A percentile compares a stretch with the other conserved stretches of the same genome.
Conservation (phyloP, 345 rosid genomes). For the Salix brachista region DNA sequence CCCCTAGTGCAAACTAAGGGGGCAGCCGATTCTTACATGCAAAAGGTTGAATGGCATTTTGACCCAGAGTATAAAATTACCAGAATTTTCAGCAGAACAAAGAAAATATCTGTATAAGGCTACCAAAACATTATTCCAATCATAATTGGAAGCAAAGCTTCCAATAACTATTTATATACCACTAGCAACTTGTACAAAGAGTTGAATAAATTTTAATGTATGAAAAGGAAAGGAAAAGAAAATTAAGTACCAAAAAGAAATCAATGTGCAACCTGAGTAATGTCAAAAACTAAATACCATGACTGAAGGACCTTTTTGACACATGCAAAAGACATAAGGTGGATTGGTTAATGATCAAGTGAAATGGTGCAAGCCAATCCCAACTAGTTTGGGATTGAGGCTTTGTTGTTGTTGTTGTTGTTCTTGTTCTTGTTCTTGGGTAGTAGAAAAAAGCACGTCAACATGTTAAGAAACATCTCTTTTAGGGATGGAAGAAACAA, state of each 20-base stretch:
- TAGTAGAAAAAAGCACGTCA: background rate
- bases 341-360: background rate
- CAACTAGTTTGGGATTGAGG: background rate
- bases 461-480: background rate
- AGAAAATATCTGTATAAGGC: background rate
- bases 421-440: background rate
- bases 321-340: background rate
- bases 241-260: background rate
- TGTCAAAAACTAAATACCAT: background rate
- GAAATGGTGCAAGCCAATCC: background rate
- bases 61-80: background rate
- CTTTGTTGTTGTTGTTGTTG: background rate
- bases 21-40: background rate
- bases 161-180: background rate
- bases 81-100: conserved; percentile 2
- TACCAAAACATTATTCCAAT: background rate
- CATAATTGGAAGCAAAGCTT: no score
- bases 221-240: background rate
- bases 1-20: background rate
- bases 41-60: background rate
- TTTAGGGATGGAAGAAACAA: background rate
- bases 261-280: background rate
- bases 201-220: background rate
- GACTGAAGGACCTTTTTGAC: background rate
- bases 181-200: background rate